Evolutionary conservation across 1,139 yeast genomes (phyloP), one percentile per base, ranked within the genome.

Genomic region (Magnusiomyces fungicola): DNA sequence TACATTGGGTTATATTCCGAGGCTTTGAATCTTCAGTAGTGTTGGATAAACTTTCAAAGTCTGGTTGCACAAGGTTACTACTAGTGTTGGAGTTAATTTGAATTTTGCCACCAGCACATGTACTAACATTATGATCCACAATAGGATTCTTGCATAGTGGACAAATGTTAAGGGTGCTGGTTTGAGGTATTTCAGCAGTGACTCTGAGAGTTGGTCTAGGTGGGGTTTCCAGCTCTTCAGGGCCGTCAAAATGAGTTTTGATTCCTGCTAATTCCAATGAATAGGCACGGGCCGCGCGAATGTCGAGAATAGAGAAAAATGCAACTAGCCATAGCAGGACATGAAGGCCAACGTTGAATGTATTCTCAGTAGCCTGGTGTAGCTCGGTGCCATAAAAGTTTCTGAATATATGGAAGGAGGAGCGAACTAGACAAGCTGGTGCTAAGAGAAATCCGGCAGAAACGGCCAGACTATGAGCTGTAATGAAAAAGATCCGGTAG

Each of bases 271-370:
- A 18, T 18, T 42, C 25, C 18, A 42, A 16, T 16, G 37, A 19
- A 25, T 30, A 29, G 3, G n/a, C 22, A 19, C 34, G 45, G 3
- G 37, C 37, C 3, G 33, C 36, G 9, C 16, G 22, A 18, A 29
- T 22, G 19, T 42, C 45, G n/a, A 42, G 25, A 21, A 42, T 30
- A 14, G 45, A 42, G 27, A 42, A 42, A 23, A 42, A 29, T 18
- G 37, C 33, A 21, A 42, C 37, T 3, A 30, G 25, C 45, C 45
- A 42, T 10, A 42, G 27, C 3, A 42, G 24, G 5, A 27, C 37
- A 22, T 30, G 36, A 3, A 42, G 27, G 10, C 45, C 45, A 19
- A 16, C 9, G 37, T 42, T 42, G 27, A 42, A 42, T 5, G 36
- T 30, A 16, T 16, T 12, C 27, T 42, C 45, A 19, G n/a, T 7